Conservation (phyloP, 441 rosid species). For the Euphorbia schlechtendalii region DNA sequence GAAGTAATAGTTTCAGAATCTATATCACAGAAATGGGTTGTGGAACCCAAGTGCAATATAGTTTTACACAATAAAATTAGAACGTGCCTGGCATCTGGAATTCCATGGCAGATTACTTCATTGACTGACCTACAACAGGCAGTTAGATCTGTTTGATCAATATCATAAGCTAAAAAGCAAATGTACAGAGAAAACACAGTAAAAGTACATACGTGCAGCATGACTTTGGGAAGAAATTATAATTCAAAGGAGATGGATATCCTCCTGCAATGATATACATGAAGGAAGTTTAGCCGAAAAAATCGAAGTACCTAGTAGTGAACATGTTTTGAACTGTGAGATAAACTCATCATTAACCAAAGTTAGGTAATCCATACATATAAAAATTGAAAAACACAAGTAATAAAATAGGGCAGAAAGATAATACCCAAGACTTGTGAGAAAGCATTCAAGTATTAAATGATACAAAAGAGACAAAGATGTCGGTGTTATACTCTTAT, state of each 20-base stretch:
- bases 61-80: not conserved
- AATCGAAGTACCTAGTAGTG: not conserved
- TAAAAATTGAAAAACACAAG: not conserved
- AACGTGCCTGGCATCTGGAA: slow-evolving; percentile 88
- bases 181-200: slow-evolving; percentile 14
- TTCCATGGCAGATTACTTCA: slow-evolving; percentile 98
- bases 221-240: slow-evolving; percentile 92
- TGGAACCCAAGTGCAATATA: not conserved
- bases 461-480: not conserved
- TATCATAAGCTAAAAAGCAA: slow-evolving; percentile 6
- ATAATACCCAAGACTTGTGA: not conserved
- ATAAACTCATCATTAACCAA: not conserved
- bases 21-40: not conserved
- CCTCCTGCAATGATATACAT: slow-evolving; percentile 52
- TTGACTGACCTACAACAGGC: slow-evolving; percentile 72
- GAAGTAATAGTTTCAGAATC: not conserved
- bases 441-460: not conserved
- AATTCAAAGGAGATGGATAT: slow-evolving; percentile 96
- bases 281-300: slow-evolving; percentile 7
- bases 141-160: slow-evolving; percentile 14
- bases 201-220: slow-evolving; percentile 98
- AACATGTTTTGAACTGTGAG: not conserved
- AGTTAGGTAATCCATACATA: not conserved
- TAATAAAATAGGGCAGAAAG: not conserved
- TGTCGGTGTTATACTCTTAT: not conserved